Percentiles rank a stretch among this genome's conserved stretches.
phyloP scores from a whole-genome alignment of 352 stramenopile genomes.

The Pythium biforme region DNA sequence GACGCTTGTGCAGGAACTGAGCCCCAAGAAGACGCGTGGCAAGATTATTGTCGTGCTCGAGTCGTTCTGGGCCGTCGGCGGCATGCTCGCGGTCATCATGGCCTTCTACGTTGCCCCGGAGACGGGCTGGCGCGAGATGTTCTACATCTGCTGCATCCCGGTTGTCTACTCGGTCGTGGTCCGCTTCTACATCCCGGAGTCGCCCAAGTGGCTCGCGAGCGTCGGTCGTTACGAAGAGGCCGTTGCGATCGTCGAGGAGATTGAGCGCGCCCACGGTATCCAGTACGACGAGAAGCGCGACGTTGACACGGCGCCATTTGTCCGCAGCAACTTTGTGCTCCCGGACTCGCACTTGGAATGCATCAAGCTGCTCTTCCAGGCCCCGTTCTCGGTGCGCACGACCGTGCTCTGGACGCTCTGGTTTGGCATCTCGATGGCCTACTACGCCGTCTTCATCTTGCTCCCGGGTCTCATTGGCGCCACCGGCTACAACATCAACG shows the following conservation, averaged over 20 bases:
- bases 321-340: conserved; percentile 22
- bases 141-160: conserved; percentile 49
- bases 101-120: conserved; percentile 44
- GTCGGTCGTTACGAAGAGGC: conserved; percentile 63
- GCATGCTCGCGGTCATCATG: conserved; percentile 55
- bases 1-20: conserved; percentile 63
- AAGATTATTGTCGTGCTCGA: conserved; percentile 70
- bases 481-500: conserved; percentile 66
- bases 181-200: conserved; percentile 55
- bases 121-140: conserved; percentile 63
- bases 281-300: conserved; percentile 44
- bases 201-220: conserved; percentile 70
- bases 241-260: conserved; percentile 49
- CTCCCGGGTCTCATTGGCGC: conserved; percentile 47
- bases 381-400: conserved; percentile 51
- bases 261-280: conserved; percentile 51
- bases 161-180: conserved; percentile 55
- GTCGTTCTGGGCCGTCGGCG: conserved; percentile 60
- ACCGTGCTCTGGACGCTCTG: conserved; percentile 66
- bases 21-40: conserved; percentile 50
- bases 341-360: conserved; percentile 50
- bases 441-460: conserved; percentile 73
- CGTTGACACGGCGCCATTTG: conserved; percentile 14
- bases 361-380: conserved; percentile 52
- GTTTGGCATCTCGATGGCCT: conserved; percentile 68